Percentiles rank a stretch among this genome's conserved stretches.
These are phyloP conservation scores for Capsella rubella DNA, from an alignment of 441 rosid genomes.

Conservation along the genomic window DNA sequence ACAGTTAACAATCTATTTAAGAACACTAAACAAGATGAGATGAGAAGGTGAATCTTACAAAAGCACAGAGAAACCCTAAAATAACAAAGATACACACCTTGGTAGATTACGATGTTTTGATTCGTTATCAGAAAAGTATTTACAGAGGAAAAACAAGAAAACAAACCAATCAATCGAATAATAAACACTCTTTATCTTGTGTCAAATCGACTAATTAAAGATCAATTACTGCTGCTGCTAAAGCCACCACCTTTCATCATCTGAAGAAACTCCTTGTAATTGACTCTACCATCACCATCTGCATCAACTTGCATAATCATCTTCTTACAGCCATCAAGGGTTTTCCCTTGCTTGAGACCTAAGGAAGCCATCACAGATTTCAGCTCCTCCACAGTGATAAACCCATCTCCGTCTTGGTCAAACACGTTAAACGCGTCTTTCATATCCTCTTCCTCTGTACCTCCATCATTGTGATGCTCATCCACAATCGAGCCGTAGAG, in stretches of 20 bases:
- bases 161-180: conserved; percentile 40
- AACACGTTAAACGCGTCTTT: conserved; percentile 78
- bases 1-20: conserved; percentile 23
- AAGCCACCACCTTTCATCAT: conserved; percentile 84
- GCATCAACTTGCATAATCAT: conserved; percentile 77
- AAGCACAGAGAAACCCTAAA: conserved; percentile 20
- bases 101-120: conserved; percentile 11
- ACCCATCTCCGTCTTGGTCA: conserved; percentile 78
- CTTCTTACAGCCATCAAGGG: conserved; percentile 63
- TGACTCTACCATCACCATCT: conserved; percentile 81
- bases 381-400: conserved; percentile 73
- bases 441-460: conserved; percentile 70
- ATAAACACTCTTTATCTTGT: conserved; percentile 10
- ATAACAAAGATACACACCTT: conserved; percentile 27
- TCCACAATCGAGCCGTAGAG: conserved; percentile 63
- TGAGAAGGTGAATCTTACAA: conserved; percentile 35
- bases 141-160: conserved; percentile 34
- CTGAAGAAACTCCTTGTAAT: conserved; percentile 68
- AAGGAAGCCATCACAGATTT: conserved; percentile 66
- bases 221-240: conserved; percentile 49
- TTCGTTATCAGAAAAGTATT: conserved; percentile 24
- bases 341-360: conserved; percentile 73
- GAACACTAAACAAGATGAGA: conserved; percentile 21
- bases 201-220: conserved; percentile 12
- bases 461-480: conserved; percentile 48